Evolutionary conservation across 1,284 basidiomycete species (phyloP).

Genomic region (Moniliophthora roreri): DNA sequence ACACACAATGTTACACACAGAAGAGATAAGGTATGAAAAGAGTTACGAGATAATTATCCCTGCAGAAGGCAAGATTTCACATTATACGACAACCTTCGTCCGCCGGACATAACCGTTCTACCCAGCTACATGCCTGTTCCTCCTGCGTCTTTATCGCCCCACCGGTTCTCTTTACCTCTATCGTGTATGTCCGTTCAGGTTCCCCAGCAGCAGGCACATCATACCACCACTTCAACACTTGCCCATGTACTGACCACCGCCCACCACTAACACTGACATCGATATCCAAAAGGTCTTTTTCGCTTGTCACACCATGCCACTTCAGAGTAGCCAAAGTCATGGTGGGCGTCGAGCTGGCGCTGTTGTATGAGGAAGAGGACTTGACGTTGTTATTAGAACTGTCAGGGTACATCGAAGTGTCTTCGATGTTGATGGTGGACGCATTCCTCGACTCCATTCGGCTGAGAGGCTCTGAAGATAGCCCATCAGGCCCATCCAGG

Average conservation of each 20-base stretch:
- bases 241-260: slow-evolving; percentile 66
- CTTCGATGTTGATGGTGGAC: slow-evolving; percentile 22
- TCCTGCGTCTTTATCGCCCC: slow-evolving; percentile 52
- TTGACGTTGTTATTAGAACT: neutral
- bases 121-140: slow-evolving; percentile 3
- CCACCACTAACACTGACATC: slow-evolving; percentile 66
- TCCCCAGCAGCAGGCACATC: slow-evolving; percentile 53
- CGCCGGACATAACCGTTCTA: slow-evolving; percentile 14
- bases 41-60: neutral
- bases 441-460: slow-evolving; percentile 17
- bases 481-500: neutral
- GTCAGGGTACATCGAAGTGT: slow-evolving; percentile 5
- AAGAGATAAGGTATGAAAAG: neutral
- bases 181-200: slow-evolving; percentile 53
- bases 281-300: slow-evolving; percentile 34
- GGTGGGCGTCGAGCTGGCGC: neutral
- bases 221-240: slow-evolving; percentile 86
- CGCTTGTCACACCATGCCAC: slow-evolving; percentile 10
- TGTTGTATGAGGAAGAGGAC: neutral
- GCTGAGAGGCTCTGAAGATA: neutral
- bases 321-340: slow-evolving; percentile 2
- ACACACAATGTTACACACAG: neutral
- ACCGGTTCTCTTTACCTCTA: slow-evolving; percentile 63
- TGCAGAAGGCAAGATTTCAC: slow-evolving; percentile 4
- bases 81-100: slow-evolving; percentile 9